Conservation (phyloP, 2,329 filamentous ascomycete genomes). For the Alternaria infectoria region DNA sequence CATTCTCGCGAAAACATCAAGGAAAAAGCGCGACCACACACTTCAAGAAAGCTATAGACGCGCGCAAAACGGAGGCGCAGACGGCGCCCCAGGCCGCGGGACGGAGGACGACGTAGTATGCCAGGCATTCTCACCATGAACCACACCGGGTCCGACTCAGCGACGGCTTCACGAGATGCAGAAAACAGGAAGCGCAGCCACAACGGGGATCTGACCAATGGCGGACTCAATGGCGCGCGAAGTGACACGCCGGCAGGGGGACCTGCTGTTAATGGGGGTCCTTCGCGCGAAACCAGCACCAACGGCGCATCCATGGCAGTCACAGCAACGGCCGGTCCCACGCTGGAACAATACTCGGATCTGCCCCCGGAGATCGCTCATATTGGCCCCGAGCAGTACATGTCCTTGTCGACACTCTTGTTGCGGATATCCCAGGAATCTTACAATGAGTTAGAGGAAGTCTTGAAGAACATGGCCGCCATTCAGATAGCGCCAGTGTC, state of each 20-base stretch:
- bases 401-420: constrained; percentile 77
- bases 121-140: constrained; percentile 58
- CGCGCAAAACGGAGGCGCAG: constrained; percentile 32
- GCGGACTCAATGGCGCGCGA: constrained; percentile 23
- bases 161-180: constrained; percentile 35
- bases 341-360: constrained; percentile 33
- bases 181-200: constrained; percentile 39
- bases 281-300: constrained; percentile 8
- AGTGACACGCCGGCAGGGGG: constrained; percentile 19
- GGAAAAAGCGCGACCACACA: neutral
- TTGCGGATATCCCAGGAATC: constrained; percentile 81
- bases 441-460: constrained; percentile 76
- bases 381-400: constrained; percentile 72
- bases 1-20: neutral
- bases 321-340: constrained; percentile 6
- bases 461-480: constrained; percentile 72
- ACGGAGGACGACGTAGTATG: constrained; percentile 50
- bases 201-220: constrained; percentile 41
- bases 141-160: constrained; percentile 49
- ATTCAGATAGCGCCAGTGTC: constrained; percentile 66
- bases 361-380: constrained; percentile 65
- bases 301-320: constrained; percentile 28
- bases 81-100: constrained; percentile 39
- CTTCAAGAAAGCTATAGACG: neutral
- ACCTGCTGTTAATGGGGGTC: constrained; percentile 16